Percentiles rank a stretch among this genome's conserved stretches.
These are phyloP conservation scores for Helianthus tuberosus DNA, from an alignment of 129 eudicot species.

Conservation along the genomic window DNA sequence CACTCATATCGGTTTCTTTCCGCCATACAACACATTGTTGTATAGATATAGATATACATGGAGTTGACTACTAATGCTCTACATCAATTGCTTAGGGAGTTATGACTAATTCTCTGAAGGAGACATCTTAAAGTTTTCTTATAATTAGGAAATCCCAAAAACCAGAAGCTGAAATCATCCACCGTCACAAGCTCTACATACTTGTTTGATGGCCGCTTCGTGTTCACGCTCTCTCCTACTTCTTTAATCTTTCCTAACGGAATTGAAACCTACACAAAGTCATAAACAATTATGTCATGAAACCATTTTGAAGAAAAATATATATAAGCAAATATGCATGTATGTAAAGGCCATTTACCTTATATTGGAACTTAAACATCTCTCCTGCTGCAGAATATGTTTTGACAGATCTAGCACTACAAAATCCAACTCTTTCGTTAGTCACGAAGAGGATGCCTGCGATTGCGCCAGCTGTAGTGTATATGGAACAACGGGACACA, in stretches of 20 bases:
- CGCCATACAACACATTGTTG: background rate
- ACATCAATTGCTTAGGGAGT: conserved; percentile 17
- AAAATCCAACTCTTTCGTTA: conserved; percentile 44
- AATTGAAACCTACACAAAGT: conserved; percentile 27
- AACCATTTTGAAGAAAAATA: background rate
- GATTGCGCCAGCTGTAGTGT: conserved; percentile 44
- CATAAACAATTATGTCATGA: background rate
- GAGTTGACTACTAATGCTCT: background rate
- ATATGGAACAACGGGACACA: conserved; percentile 38
- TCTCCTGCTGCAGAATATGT: conserved; percentile 39
- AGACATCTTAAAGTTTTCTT: conserved; percentile 24
- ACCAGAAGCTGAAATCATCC: conserved; percentile 47
- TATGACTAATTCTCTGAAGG: conserved; percentile 12
- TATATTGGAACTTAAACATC: conserved; percentile 34
- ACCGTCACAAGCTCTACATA: conserved; percentile 34
- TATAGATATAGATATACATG: conserved; percentile 22
- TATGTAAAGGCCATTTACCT: conserved; percentile 10
- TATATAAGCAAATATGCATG: background rate
- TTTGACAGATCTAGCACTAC: conserved; percentile 39
- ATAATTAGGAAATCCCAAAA: conserved; percentile 24
- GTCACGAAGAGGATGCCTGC: conserved; percentile 44
- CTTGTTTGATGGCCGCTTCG: conserved; percentile 30
- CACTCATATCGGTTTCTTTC: background rate
- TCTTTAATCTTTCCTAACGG: conserved; percentile 31
- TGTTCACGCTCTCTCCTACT: conserved; percentile 18